Conservation (phyloP, 805 yeast species). For the Suhomyces xylopsoci region DNA sequence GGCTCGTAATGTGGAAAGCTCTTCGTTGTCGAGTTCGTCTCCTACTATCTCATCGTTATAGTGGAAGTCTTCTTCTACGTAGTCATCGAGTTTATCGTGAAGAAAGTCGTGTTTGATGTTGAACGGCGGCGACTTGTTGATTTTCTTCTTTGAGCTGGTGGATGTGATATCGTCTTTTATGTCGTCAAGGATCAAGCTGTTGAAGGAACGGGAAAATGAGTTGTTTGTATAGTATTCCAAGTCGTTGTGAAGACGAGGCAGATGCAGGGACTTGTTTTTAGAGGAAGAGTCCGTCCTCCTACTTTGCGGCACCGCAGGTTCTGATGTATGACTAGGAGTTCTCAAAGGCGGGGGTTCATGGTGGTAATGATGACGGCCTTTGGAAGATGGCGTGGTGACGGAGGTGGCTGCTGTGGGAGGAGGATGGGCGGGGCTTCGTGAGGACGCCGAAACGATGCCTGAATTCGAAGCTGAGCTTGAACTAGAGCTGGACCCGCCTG, state of each 20-base stretch:
- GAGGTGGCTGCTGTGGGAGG: conserved; percentile 3
- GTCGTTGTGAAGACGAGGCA: conserved; percentile 4
- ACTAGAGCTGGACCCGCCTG: neutral
- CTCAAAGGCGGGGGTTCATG: neutral
- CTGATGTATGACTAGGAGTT: conserved; percentile 1
- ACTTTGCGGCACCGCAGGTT: neutral
- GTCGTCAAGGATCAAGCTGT: conserved; percentile 41
- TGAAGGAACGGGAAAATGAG: conserved; percentile 41
- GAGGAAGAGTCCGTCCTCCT: neutral
- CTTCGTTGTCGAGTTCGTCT: conserved; percentile 5
- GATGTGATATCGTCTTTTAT: conserved; percentile 18
- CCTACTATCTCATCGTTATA: conserved; percentile 6
- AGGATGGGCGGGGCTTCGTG: neutral
- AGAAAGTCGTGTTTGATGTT: conserved; percentile 32
- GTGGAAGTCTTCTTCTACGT: conserved; percentile 14
- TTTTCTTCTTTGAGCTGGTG: conserved; percentile 10
- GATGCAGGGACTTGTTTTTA: conserved; percentile 1
- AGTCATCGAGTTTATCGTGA: conserved; percentile 20
- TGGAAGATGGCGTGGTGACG: conserved; percentile 8
- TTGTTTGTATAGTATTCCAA: conserved; percentile 37
- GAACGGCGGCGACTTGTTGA: conserved; percentile 43
- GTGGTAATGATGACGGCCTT: neutral
- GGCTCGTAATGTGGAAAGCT: neutral
- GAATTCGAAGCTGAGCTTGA: neutral
- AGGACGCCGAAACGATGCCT: neutral